Base-by-base conservation (phyloP, 768 basidiomycete species). In the Collybia mongolica region DNA sequence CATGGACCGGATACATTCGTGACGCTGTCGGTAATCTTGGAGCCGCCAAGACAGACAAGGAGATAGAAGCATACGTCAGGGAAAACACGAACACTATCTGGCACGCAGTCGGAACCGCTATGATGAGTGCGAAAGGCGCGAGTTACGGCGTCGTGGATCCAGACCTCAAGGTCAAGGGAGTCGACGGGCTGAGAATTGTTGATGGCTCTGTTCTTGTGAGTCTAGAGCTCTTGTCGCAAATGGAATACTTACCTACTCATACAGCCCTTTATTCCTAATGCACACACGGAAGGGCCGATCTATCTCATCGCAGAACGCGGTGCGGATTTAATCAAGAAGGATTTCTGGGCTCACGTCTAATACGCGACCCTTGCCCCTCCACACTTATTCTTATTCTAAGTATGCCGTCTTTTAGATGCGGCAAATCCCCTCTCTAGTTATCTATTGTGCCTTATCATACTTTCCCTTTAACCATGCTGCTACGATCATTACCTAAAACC, bases 171-270 rank as follows among this genome's bases (percentile, higher is more conserved):
- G 64, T 66, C 5, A 66, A 68, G 51, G 62, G 64, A 3, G 52
- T 63, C 6, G 44, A 48, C 2, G 60, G 61, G 4, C 52, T 68
- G 18, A 54, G 66, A 19, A 53, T 66, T 26, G 58, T 66, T 12
- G 66, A 68, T 53, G 62, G 56, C 24, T 64, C 62, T 18, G 57
- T 64, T 20, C 50, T 65, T 17, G 62, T 64, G 38, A 56, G 62
- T 41, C 19, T 11, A n/a, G 17, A 44, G 11, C 14, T 14, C 14
- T 40, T 6, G 14, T 32, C 6, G 14, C 11, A 28, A 15, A n/a
- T 2, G 15, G 1, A 24, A 28, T 48, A 18, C 5, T 28, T 35
- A 24, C 7, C 24, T 12, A 19, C 9, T 9, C 32, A 12, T 36
- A 23, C 39, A 56, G 55, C 55, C 55, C 19, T 56, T 37, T 39